Base-by-base conservation (phyloP, 257 asterid species). In the Rhazya stricta region DNA sequence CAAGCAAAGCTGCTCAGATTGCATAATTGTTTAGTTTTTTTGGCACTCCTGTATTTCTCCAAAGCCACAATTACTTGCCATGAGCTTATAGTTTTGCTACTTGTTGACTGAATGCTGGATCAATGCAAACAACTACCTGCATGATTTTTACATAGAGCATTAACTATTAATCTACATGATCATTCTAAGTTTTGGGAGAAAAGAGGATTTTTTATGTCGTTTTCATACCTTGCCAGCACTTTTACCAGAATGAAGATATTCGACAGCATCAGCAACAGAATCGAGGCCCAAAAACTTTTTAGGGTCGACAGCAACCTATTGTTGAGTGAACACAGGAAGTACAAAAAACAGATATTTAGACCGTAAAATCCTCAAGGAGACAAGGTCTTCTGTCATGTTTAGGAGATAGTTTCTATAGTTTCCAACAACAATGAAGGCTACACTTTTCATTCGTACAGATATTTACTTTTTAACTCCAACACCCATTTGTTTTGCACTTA, bases 141-240 rank as follows among this genome's bases (percentile, higher is more conserved):
- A 77, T 77, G 23, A 70, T 63, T 58, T 72, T 29, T 6, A 15
- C 32, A 16, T 30, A 50, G 29, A 73, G 37, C 30, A 54, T 54
- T 65, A 15, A n/a, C 9, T 13, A 5, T 9, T 67, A 48, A 2
- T 56, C 23, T 69, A 25, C 42, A 37, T n/a, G 11, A 32, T 43
- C 25, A 13, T 57, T 9, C 53, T 39, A 45, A 37, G 41, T 39
- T 23, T 42, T 23, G 21, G 46, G 25, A 4, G 21, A 71, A 23
- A 39, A 41, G 25, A 23, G 50, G 25, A 4, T 45, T 6, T 63
- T 50, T 61, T 7, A 9, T n/a, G n/a, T n/a, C 39, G 41, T 60
- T 5, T n/a, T 46, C 78, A 10, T 89, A 94, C 99, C 97, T 94
- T 94, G 86, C 99, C 99, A 16, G 90, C 84, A 83, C 99, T 94